Evolutionary conservation across 257 asterid genomes (phyloP), one percentile per base, ranked within the genome.

Genomic region (Lantana camara): DNA sequence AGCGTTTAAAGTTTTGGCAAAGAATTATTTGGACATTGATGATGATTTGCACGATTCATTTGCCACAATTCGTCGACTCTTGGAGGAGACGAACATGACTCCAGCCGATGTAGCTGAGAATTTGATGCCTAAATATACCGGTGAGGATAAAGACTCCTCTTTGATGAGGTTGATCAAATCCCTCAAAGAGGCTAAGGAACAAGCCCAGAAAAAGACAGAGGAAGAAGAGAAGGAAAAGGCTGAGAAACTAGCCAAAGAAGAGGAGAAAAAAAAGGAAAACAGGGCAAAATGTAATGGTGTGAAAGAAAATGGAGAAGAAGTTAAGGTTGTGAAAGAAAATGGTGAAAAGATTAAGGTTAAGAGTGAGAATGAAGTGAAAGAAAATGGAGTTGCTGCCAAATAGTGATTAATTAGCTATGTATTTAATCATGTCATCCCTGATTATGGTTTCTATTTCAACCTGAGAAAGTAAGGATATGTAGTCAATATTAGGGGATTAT

Each of bases 71-170:
- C 17, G 37, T 60, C 46, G 5, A 16, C 37, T 70, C 75, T 30
- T 79, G 77, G 72, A 52, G 63, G 77, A 75, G 13, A 75, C 76
- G 19, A 34, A 72, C 5, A 74, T 74, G 72, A 57, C 50, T 1
- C 84, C 84, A 11, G 84, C 84, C 1, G 81, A 79, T 34, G 84
- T 79, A 3, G 79, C 84, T 0, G 84, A 79, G 77, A 83, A 79
- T 54, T 51, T 85, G 78, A 83, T 81, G 91, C 85, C 88, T 0
- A 86, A 81, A 54, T 47, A 74, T 21, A 22, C 40, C 0, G 73
- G 77, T 0, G 83, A 71, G 19, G 75, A 70, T 15, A 76, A 12
- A 15, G 75, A 68, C 20, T 53, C 38, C 6, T 70, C 81, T 42
- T 32, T 83, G 80, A 16, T 7, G 69, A 74, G 68, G 35, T 27